phyloP scores from a whole-genome alignment of 2,329 filamentous ascomycete species.

The Pestalotiopsis sp. region DNA sequence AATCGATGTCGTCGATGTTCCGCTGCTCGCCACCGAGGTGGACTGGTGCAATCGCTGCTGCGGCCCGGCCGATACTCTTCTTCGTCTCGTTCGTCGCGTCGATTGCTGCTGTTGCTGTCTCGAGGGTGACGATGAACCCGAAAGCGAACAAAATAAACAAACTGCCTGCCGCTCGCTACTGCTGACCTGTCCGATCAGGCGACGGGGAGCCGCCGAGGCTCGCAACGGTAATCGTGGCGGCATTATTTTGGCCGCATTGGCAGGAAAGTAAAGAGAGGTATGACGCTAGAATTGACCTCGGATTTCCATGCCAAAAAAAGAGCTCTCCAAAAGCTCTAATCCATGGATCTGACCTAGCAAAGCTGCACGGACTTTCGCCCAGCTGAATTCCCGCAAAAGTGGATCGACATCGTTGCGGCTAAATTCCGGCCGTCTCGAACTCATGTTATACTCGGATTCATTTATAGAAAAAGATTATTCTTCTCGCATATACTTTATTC shows the following conservation, averaged over 20 bases:
- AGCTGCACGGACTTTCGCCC: not conserved
- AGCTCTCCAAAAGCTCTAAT: not conserved
- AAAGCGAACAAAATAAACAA: slow-evolving; percentile 35
- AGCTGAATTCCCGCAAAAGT: not conserved
- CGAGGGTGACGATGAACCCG: slow-evolving; percentile 10
- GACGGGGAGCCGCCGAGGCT: slow-evolving; percentile 24
- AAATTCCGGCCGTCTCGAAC: not conserved
- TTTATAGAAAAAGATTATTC: not conserved
- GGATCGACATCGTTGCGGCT: not conserved
- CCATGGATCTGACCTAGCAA: not conserved
- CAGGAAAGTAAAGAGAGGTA: not conserved
- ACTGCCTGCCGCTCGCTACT: slow-evolving; percentile 20
- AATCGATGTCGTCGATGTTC: slow-evolving; percentile 10
- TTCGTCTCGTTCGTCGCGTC: slow-evolving; percentile 17
- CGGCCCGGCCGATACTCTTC: slow-evolving; percentile 11
- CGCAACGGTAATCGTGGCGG: slow-evolving; percentile 33
- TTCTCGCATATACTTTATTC: not conserved
- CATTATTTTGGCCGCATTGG: slow-evolving; percentile 22
- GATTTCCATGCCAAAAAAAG: not conserved
- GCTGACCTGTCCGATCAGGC: slow-evolving; percentile 15
- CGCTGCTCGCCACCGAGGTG: slow-evolving; percentile 15
- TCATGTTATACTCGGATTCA: not conserved
- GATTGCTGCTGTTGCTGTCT: not conserved
- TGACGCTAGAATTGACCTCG: slow-evolving; percentile 2
- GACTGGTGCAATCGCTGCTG: slow-evolving; percentile 25